phyloP scores from a whole-genome alignment of 2,329 filamentous ascomycete genomes.

The Xylariomycetidae sp. region DNA sequence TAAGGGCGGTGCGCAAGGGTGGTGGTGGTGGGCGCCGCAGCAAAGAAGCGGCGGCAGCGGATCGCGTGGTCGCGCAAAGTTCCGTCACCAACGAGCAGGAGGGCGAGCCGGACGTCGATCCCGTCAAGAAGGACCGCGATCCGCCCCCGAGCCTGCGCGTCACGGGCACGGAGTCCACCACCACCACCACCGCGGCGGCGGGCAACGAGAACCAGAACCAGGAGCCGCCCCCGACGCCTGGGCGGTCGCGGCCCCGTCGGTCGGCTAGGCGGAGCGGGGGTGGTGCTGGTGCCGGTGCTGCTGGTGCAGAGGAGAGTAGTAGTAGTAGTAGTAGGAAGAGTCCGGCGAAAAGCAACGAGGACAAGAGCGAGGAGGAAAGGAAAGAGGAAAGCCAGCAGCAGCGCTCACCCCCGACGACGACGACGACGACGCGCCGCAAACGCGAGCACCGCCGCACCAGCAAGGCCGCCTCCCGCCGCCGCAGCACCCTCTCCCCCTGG shows the following conservation, averaged over 20 bases:
- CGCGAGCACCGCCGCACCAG: constrained; percentile 38
- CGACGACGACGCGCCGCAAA: constrained; percentile 4
- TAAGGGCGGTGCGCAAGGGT: constrained; percentile 43
- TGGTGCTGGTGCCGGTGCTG: neutral
- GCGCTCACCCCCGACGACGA: constrained; percentile 1
- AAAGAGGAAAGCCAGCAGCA: constrained; percentile 1
- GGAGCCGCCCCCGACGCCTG: no score
- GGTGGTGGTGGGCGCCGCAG: constrained; percentile 22
- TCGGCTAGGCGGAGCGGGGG: neutral
- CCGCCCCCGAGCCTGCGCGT: neutral
- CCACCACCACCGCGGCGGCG: no score
- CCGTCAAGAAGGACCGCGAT: constrained; percentile 19
- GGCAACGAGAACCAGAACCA: no score
- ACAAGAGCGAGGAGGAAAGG: neutral
- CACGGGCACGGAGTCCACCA: no score
- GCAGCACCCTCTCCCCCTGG: constrained; percentile 70
- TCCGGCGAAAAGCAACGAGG: no score
- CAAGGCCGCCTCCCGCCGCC: constrained; percentile 55
- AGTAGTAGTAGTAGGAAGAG: no score
- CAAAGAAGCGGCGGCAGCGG: constrained; percentile 1
- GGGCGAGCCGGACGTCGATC: constrained; percentile 13
- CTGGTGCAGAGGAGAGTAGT: neutral
- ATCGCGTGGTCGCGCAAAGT: neutral
- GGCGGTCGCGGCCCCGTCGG: no score
- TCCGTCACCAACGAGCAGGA: neutral